Conservation (phyloP, 208 protist genomes). For the Wallacemonas sp. region DNA sequence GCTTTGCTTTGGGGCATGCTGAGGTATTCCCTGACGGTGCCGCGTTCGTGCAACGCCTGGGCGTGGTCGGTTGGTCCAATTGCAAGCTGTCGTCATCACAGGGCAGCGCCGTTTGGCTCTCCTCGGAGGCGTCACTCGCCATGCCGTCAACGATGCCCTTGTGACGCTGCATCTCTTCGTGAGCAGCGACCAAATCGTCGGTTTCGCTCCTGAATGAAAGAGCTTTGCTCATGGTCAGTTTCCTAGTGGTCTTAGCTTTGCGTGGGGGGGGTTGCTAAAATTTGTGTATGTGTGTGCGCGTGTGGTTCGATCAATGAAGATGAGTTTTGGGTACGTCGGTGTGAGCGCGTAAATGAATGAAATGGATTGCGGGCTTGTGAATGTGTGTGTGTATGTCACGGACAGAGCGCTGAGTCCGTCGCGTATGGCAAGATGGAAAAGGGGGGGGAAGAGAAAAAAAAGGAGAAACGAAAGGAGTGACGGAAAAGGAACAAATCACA, state of each 20-base stretch:
- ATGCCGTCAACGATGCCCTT: background rate
- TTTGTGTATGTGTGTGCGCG: background rate
- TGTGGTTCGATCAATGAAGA: too few relatives aligned
- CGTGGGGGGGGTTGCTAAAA: background rate
- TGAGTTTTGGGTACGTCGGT: too few relatives aligned
- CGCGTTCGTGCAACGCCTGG: background rate
- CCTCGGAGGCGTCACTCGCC: constrained; percentile 1
- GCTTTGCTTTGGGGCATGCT: too few relatives aligned
- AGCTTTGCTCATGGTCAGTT: background rate
- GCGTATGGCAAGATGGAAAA: too few relatives aligned
- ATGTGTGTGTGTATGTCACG: too few relatives aligned
- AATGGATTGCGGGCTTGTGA: too few relatives aligned
- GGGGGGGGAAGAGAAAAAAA: too few relatives aligned
- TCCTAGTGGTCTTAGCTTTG: background rate
- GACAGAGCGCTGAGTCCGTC: too few relatives aligned
- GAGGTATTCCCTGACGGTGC: background rate
- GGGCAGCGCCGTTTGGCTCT: constrained; percentile 1
- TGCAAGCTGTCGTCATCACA: background rate
- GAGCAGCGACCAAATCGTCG: background rate
- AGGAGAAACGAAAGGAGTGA: too few relatives aligned
- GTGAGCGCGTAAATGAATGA: too few relatives aligned
- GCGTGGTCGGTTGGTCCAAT: background rate
- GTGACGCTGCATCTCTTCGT: background rate
- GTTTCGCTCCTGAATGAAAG: background rate
- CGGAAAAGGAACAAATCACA: too few relatives aligned